Percentiles rank a stretch among this genome's conserved stretches.
Evolutionary conservation across 306 rosid genomes (phyloP).

Genomic region (Begonia peltatifolia): DNA sequence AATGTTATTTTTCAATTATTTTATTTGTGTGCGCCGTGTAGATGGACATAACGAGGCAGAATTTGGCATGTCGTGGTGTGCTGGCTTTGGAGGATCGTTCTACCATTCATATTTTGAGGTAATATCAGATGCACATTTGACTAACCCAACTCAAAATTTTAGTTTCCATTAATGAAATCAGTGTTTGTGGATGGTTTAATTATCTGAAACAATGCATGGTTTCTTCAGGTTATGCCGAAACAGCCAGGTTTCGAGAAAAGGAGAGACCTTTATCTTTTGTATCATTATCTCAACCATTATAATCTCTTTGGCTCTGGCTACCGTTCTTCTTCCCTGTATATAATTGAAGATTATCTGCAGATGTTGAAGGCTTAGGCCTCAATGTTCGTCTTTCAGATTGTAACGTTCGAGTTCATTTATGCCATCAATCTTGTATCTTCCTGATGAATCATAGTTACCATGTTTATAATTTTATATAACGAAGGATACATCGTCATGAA

Average conservation of each 20-base stretch:
- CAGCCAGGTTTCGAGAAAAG: constrained; percentile 82
- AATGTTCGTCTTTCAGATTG: neutral
- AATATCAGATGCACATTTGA: constrained; percentile 5
- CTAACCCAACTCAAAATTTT: neutral
- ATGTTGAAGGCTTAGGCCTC: constrained; percentile 37
- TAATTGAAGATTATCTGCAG: constrained; percentile 66
- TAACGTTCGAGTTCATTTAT: too few species aligned
- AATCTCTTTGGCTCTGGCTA: constrained; percentile 94
- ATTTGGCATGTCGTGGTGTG: constrained; percentile 98
- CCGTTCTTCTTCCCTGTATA: constrained; percentile 74
- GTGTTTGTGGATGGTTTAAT: neutral
- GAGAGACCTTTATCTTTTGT: constrained; percentile 71
- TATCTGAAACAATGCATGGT: neutral
- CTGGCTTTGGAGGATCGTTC: constrained; percentile 88
- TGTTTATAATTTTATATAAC: too few species aligned
- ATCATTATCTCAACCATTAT: constrained; percentile 87
- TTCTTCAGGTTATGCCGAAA: constrained; percentile 70
- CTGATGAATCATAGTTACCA: too few species aligned
- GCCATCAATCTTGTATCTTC: too few species aligned
- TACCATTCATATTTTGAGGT: constrained; percentile 81
- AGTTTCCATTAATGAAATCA: neutral
- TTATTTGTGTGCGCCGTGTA: constrained; percentile 5
- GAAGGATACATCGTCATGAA: too few species aligned
- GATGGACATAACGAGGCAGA: constrained; percentile 95
- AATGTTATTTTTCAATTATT: too few species aligned